A percentile compares a stretch with the other conserved stretches of the same genome.
Conservation (phyloP, 2,329 filamentous ascomycete genomes). For the Aspergillus pseudoterreus region DNA sequence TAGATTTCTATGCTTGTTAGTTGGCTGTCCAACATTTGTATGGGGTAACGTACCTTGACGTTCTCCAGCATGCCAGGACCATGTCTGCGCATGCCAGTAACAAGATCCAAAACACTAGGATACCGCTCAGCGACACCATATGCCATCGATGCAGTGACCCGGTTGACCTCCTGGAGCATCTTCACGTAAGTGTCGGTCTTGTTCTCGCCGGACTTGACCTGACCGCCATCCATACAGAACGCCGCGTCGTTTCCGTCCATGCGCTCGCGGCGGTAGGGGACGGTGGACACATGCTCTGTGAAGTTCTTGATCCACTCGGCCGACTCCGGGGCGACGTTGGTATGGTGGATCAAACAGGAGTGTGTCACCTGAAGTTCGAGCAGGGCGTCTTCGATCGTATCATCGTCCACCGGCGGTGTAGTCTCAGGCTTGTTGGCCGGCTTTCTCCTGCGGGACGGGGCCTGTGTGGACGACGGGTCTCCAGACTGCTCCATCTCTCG, state of each 20-base stretch:
- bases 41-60: conserved; percentile 41
- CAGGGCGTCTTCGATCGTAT: conserved; percentile 66
- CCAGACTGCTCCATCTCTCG: conserved; percentile 38
- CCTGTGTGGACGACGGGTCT: conserved; percentile 17
- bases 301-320: conserved; percentile 70
- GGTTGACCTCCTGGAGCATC: conserved; percentile 72
- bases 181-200: conserved; percentile 64
- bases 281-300: conserved; percentile 73
- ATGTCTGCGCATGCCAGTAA: conserved; percentile 54
- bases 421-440: conserved; percentile 38
- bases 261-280: conserved; percentile 60
- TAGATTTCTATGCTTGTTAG: conserved; percentile 39
- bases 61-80: conserved; percentile 63
- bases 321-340: conserved; percentile 56
- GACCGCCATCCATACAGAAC: conserved; percentile 77
- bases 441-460: conserved; percentile 26
- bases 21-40: too few species aligned
- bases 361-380: conserved; percentile 67
- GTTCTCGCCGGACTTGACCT: conserved; percentile 67
- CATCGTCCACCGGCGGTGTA: conserved; percentile 59
- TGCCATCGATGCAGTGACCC: conserved; percentile 69
- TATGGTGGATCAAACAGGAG: conserved; percentile 67
- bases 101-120: conserved; percentile 54
- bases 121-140: conserved; percentile 65
- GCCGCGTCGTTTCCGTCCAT: conserved; percentile 48